Conservation (phyloP, 768 basidiomycete species). For the Trametopsis cervina region DNA sequence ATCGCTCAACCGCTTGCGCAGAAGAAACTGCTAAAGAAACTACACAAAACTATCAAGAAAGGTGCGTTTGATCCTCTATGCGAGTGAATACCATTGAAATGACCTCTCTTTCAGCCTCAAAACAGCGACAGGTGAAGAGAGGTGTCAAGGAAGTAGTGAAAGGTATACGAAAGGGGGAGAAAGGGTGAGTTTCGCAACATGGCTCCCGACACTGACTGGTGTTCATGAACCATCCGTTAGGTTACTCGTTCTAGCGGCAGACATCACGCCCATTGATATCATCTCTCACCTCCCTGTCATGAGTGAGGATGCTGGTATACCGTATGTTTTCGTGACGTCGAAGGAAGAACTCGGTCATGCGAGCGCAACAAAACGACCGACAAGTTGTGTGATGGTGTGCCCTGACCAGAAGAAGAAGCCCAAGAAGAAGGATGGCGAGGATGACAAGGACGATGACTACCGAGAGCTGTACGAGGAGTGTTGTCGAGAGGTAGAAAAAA, state of each 20-base stretch:
- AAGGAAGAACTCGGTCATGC: constrained; percentile 96
- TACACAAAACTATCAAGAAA: constrained; percentile 93
- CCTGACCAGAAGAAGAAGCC: constrained; percentile 70
- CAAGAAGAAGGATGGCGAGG: constrained; percentile 53
- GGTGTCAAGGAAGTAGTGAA: constrained; percentile 99
- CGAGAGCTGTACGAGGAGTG: constrained; percentile 83
- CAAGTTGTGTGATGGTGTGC: constrained; percentile 95
- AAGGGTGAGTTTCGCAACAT: constrained; percentile 71
- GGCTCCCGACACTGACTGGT: too few relatives aligned
- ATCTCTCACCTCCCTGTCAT: constrained; percentile 94
- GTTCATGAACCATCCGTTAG: too few relatives aligned
- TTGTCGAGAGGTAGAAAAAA: constrained; percentile 74
- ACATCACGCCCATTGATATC: constrained; percentile 98
- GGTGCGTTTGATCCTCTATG: constrained; percentile 36
- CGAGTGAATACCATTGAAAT: too few relatives aligned
- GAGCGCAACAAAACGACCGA: constrained; percentile 95
- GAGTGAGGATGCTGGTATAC: constrained; percentile 88
- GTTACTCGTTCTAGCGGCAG: constrained; percentile 86
- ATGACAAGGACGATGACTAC: constrained; percentile 74
- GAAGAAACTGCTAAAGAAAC: constrained; percentile 89
- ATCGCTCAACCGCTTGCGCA: constrained; percentile 90
- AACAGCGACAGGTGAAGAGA: constrained; percentile 90
- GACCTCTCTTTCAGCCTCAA: constrained; percentile 59
- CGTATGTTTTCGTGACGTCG: constrained; percentile 83
- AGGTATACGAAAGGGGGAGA: constrained; percentile 94